phyloP scores from a whole-genome alignment of 2,329 filamentous ascomycete species.

The Dryadomyces quercus-mongolicae region DNA sequence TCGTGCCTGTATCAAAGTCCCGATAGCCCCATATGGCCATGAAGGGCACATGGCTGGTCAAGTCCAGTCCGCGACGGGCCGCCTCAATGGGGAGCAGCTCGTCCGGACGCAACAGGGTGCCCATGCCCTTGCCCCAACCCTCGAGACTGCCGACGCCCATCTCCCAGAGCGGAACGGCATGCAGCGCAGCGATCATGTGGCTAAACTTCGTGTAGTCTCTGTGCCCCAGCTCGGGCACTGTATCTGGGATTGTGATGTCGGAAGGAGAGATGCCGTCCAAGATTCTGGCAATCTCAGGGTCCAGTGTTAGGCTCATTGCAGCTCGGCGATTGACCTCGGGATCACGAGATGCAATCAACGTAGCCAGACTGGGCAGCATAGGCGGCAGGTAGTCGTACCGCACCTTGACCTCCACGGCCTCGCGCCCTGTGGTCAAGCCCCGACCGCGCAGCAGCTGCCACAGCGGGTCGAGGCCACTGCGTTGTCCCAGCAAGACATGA shows the following conservation, averaged over 20 bases:
- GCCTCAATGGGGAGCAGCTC: constrained; percentile 47
- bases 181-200: constrained; percentile 18
- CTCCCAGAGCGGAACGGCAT: constrained; percentile 38
- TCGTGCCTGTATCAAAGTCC: constrained; percentile 36
- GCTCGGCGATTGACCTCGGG: too few species aligned
- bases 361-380: constrained; percentile 10
- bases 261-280: too few species aligned
- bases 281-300: too few species aligned
- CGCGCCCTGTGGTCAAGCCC: constrained; percentile 31
- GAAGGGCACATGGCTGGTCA: constrained; percentile 29
- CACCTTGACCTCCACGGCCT: constrained; percentile 44
- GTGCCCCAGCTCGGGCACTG: not conserved
- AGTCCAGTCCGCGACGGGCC: constrained; percentile 37
- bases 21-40: constrained; percentile 54
- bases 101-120: constrained; percentile 42
- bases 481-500: constrained; percentile 48
- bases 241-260: not conserved
- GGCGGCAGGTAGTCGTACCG: constrained; percentile 38
- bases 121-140: constrained; percentile 37
- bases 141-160: constrained; percentile 42
- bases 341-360: too few species aligned
- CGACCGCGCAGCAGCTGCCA: constrained; percentile 48
- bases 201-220: not conserved
- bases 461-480: constrained; percentile 36
- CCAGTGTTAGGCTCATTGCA: too few species aligned